A percentile compares a stretch with the other conserved stretches of the same genome.
These are phyloP conservation scores for Suillus occidentalis DNA, from an alignment of 768 basidiomycete genomes.

Conservation along the genomic window DNA sequence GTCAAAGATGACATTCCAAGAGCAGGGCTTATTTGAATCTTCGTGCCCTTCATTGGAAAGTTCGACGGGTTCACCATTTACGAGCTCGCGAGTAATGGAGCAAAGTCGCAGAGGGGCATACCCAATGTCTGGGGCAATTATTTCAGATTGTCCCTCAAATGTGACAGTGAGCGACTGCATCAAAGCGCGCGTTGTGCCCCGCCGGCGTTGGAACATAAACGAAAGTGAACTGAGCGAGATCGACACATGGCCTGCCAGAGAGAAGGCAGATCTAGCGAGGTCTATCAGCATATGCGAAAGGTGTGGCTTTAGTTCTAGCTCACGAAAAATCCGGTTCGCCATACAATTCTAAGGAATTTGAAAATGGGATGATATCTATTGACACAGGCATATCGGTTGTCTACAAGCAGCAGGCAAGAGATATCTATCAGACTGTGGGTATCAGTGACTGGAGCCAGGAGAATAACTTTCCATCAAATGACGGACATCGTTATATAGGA, in stretches of 20 bases:
- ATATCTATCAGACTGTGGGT: conserved; percentile 13
- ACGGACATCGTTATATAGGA: conserved; percentile 26
- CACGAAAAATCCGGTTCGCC: conserved; percentile 68
- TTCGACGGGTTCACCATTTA: conserved; percentile 48
- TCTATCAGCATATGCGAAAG: conserved; percentile 14
- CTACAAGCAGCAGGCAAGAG: conserved; percentile 18
- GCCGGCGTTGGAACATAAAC: conserved; percentile 53
- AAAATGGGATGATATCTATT: conserved; percentile 60
- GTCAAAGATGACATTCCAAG: conserved; percentile 80
- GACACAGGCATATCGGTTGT: conserved; percentile 57
- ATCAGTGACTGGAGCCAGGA: conserved; percentile 17
- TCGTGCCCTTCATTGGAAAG: conserved; percentile 66
- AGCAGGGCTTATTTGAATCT: conserved; percentile 50
- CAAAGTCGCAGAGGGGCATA: conserved; percentile 73
- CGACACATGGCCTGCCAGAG: conserved; percentile 79
- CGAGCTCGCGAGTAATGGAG: conserved; percentile 61
- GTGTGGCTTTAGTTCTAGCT: conserved; percentile 25
- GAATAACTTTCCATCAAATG: neutral
- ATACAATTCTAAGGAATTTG: conserved; percentile 63
- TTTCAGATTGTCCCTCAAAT: conserved; percentile 87
- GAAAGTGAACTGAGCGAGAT: conserved; percentile 60
- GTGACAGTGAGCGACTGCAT: conserved; percentile 72
- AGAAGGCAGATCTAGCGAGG: conserved; percentile 71
- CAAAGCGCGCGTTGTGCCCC: conserved; percentile 48
- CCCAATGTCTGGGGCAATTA: conserved; percentile 59